A percentile compares a stretch with the other conserved stretches of the same genome.
Conservation (phyloP, 495 filamentous ascomycete species). For the Tirmania nivea region DNA sequence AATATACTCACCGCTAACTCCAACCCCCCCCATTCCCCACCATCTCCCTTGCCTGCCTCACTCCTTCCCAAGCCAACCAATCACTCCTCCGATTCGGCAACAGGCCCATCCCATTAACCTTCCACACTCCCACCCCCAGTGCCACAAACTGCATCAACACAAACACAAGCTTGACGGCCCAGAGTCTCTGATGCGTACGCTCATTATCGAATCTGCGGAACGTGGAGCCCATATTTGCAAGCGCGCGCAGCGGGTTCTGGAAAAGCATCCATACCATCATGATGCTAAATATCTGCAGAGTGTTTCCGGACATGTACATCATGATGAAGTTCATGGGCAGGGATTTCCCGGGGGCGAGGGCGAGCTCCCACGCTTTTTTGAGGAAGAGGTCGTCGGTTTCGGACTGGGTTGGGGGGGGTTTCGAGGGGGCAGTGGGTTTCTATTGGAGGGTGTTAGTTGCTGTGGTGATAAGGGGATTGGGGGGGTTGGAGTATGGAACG, state of each 20-base stretch:
- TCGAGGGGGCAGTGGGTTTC: constrained; percentile 28
- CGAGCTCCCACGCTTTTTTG: constrained; percentile 98
- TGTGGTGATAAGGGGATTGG: constrained; percentile 20
- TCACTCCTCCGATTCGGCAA: constrained; percentile 86
- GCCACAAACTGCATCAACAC: constrained; percentile 66
- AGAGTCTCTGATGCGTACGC: constrained; percentile 43
- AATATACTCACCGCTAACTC: too few species aligned
- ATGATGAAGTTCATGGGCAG: constrained; percentile 96
- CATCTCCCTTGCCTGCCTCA: constrained; percentile 48
- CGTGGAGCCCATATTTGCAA: constrained; percentile 52
- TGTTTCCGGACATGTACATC: constrained; percentile 99
- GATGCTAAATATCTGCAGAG: constrained; percentile 95
- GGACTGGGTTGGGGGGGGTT: constrained; percentile 35
- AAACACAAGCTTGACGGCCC: constrained; percentile 68
- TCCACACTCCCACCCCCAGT: constrained; percentile 78
- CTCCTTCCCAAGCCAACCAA: constrained; percentile 85
- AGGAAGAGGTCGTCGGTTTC: constrained; percentile 89
- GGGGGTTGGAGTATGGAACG: constrained; percentile 5
- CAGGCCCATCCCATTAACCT: constrained; percentile 89
- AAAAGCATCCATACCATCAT: constrained; percentile 99
- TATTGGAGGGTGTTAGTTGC: constrained; percentile 21
- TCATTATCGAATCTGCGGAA: constrained; percentile 81
- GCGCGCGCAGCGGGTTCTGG: constrained; percentile 77
- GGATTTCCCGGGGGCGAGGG: constrained; percentile 78
- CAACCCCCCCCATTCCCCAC: not conserved